Percentiles rank a stretch among this genome's conserved stretches.
Conservation (phyloP, 192 early-diverging fungal species). For the Diversispora epigaea region DNA sequence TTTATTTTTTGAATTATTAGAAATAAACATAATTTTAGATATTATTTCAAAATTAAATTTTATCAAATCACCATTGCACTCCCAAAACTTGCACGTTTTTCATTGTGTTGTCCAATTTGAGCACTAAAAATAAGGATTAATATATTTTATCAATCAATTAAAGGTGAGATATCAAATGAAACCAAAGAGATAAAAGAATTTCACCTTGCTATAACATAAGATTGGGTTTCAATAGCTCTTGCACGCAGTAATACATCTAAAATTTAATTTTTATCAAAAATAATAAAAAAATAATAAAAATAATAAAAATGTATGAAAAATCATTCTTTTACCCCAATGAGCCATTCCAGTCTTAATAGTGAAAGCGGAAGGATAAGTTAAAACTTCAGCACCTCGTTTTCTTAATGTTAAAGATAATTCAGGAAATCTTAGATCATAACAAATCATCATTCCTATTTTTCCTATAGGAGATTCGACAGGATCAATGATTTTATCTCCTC, state of each 20-base stretch:
- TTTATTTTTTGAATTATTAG: neutral
- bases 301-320: neutral
- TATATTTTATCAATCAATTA: neutral
- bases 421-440: constrained; percentile 85
- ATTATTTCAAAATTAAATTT: neutral
- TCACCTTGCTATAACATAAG: constrained; percentile 68
- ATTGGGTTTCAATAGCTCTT: constrained; percentile 82
- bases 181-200: too few species aligned
- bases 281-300: neutral
- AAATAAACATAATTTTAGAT: neutral
- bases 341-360: constrained; percentile 77
- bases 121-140: constrained; percentile 44
- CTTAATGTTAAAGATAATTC: constrained; percentile 62
- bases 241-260: constrained; percentile 71
- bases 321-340: constrained; percentile 64
- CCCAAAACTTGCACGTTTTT: constrained; percentile 71
- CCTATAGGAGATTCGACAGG: constrained; percentile 57
- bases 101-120: constrained; percentile 73
- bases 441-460: constrained; percentile 60
- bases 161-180: neutral
- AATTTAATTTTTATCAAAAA: neutral
- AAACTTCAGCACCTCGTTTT: constrained; percentile 61
- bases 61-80: constrained; percentile 63
- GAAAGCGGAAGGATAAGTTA: constrained; percentile 82
- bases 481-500: constrained; percentile 40